Evolutionary conservation across 1,139 yeast genomes (phyloP).

Genomic region (Spathaspora sp.): DNA sequence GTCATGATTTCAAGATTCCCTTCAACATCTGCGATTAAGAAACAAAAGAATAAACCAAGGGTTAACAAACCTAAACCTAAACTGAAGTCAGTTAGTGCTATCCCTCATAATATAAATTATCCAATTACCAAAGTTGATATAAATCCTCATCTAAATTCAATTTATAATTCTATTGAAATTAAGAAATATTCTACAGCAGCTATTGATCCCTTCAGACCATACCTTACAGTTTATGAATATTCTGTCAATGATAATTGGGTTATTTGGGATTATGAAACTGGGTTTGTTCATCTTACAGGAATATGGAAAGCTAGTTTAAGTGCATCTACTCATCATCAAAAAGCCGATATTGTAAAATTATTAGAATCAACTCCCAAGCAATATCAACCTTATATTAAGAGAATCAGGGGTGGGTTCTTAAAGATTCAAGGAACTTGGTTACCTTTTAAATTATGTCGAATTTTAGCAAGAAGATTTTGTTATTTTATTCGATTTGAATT

Average conservation of each 20-base stretch:
- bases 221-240: slow-evolving; percentile 73
- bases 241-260: slow-evolving; percentile 64
- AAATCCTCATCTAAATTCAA: slow-evolving; percentile 2
- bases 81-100: slow-evolving; percentile 3
- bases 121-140: slow-evolving; percentile 8
- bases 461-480: slow-evolving; percentile 74
- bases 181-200: slow-evolving; percentile 78
- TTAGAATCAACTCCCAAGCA: slow-evolving; percentile 71
- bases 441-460: slow-evolving; percentile 67
- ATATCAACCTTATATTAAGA: slow-evolving; percentile 60
- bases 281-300: slow-evolving; percentile 88
- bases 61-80: slow-evolving; percentile 4
- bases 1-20: background rate
- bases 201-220: slow-evolving; percentile 54
- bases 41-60: background rate
- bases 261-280: slow-evolving; percentile 87
- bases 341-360: slow-evolving; percentile 75
- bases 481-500: slow-evolving; percentile 73
- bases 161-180: slow-evolving; percentile 43
- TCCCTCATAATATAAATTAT: slow-evolving; percentile 11
- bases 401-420: slow-evolving; percentile 88
- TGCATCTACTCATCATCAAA: slow-evolving; percentile 39
- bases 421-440: slow-evolving; percentile 97
- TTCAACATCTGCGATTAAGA: background rate
- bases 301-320: slow-evolving; percentile 76